Base-by-base conservation (phyloP, 2,329 filamentous ascomycete genomes). In the Neocucurbitaria cava region DNA sequence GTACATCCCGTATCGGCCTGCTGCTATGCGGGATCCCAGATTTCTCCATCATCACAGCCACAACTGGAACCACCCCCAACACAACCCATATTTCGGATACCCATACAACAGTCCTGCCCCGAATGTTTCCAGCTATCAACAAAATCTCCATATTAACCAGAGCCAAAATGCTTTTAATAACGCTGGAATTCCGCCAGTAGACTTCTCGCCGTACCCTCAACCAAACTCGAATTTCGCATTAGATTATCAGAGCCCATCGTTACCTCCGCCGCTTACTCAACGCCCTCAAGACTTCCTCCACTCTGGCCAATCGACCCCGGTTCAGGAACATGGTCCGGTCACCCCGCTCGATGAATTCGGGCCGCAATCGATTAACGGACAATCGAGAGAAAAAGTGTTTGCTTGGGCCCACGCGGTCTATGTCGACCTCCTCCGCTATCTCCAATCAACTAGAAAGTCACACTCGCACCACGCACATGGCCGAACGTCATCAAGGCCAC, bases 401-500 rank as follows among this genome's bases (percentile, higher is more conserved):
- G 73, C 73, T 18, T 79, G 77, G 78, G 78, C 75, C 15, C 72
- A 78, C 57, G 75, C 78, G 30, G 78, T 80, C 21, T 83, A 82
- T 55, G 73, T 81, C 38, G 79, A 82, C 49, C 73, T 82, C 15
- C 72, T 82, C 40, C 79, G 72, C 39, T 81, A 76, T 62, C 72
- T 82, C 5, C 79, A 82, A 53, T 77, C 78, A 23, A 79, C 77
- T 3, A 69, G 78, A 17, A 79, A 77, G 44, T 66, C 71, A 24
- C 74, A 73, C 52, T 67, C 75, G 24, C 72, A 77, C 9, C 54
- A 81, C 51, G 65, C 70, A 8, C 77, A 79, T 49, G 76, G 76
- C 21, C 75, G 78, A 20, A 78, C 79, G 35, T 58, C 77, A 21
- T 65, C 78, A 39, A 82, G 85, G 62, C 84, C 84, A 3, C 82